These are phyloP conservation scores for Yarrowia galli DNA, from an alignment of 1,139 yeast genomes.

Conservation along the genomic window DNA sequence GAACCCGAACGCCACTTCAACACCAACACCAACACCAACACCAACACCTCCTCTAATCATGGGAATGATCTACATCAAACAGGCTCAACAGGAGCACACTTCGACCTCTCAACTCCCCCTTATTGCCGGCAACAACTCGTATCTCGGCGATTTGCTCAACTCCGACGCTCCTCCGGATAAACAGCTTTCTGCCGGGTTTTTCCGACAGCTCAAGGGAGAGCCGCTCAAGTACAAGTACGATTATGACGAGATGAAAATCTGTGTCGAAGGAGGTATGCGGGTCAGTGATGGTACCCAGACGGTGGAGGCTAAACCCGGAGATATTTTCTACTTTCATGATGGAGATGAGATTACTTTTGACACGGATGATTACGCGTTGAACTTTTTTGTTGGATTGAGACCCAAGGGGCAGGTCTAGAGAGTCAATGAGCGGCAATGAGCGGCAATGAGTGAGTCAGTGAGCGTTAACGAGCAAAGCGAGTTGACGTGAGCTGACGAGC, in stretches of 20 bases:
- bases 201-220: slow-evolving; percentile 70
- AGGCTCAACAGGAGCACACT: slow-evolving; percentile 30
- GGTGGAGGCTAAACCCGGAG: slow-evolving; percentile 65
- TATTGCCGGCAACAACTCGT: slow-evolving; percentile 67
- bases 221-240: slow-evolving; percentile 68
- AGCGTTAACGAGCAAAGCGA: background rate
- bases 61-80: slow-evolving; percentile 30
- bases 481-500: background rate
- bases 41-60: background rate
- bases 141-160: slow-evolving; percentile 67
- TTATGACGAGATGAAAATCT: slow-evolving; percentile 75
- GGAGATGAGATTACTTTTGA: slow-evolving; percentile 73
- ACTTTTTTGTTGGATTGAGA: slow-evolving; percentile 72
- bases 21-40: too few species aligned
- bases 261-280: slow-evolving; percentile 69
- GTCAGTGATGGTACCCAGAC: slow-evolving; percentile 69
- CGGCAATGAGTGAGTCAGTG: too few species aligned
- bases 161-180: slow-evolving; percentile 65
- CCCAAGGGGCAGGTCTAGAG: slow-evolving; percentile 52
- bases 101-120: slow-evolving; percentile 57
- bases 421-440: background rate
- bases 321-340: slow-evolving; percentile 70
- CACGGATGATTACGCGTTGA: slow-evolving; percentile 69
- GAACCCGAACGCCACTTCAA: too few species aligned
- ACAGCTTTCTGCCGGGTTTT: slow-evolving; percentile 70